Conservation (phyloP, 1,284 basidiomycete genomes). For the Leccinum griseonigrum region DNA sequence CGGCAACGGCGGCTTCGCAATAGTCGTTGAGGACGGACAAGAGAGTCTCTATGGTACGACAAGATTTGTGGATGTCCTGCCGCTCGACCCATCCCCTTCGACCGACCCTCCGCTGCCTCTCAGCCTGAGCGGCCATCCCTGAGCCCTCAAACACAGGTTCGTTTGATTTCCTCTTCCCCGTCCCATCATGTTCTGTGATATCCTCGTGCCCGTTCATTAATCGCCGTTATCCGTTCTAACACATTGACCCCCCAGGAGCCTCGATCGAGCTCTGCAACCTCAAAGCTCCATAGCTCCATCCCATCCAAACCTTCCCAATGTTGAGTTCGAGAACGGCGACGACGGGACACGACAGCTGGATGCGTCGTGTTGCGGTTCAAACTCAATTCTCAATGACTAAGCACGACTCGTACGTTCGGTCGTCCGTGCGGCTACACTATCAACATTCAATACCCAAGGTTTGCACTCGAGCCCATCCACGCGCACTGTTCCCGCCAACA, state of each 20-base stretch:
- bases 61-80: constrained; percentile 72
- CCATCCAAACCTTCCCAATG: constrained; percentile 5
- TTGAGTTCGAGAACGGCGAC: too few species aligned
- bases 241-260: background rate
- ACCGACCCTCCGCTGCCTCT: background rate
- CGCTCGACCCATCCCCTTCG: background rate
- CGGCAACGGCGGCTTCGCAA: constrained; percentile 63
- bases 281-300: constrained; percentile 22
- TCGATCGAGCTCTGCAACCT: constrained; percentile 11
- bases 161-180: constrained; percentile 8
- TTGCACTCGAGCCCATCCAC: constrained; percentile 15
- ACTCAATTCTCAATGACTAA: too few species aligned
- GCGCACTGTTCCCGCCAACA: constrained; percentile 9
- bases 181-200: background rate
- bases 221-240: constrained; percentile 9
- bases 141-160: constrained; percentile 6
- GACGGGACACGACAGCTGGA: too few species aligned
- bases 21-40: constrained; percentile 52
- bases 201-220: background rate
- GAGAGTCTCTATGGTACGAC: constrained; percentile 68
- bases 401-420: too few species aligned
- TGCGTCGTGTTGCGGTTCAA: too few species aligned
- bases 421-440: too few species aligned
- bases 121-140: too few species aligned
- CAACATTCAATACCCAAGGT: background rate